Conservation (phyloP, 176 grass and related monocot genomes). For the Musa schizocarpa region DNA sequence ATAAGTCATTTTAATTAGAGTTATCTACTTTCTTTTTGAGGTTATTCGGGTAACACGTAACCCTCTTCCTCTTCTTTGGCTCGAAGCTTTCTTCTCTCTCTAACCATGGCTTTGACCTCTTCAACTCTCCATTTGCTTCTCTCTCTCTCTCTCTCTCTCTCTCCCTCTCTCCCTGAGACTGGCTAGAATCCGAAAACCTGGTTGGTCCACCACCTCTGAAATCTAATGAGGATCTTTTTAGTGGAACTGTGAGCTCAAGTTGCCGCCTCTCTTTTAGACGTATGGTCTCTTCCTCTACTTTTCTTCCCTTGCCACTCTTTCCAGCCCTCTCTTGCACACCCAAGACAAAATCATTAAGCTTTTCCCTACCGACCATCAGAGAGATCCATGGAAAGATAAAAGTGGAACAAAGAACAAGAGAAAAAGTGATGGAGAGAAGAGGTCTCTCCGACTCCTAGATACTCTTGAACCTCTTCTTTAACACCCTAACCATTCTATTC, state of each 20-base stretch:
- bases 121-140: not conserved
- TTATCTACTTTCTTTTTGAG: not conserved
- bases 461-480: slow-evolving; percentile 6
- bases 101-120: not conserved
- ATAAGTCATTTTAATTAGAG: too few species aligned
- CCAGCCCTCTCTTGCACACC: not conserved
- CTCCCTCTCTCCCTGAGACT: not conserved
- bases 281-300: not conserved
- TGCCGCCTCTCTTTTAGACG: slow-evolving; percentile 3
- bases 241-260: slow-evolving; percentile 15
- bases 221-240: slow-evolving; percentile 6
- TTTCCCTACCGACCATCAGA: not conserved
- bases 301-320: slow-evolving; percentile 1
- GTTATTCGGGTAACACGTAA: not conserved
- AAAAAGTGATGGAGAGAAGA: not conserved
- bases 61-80: not conserved
- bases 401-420: not conserved
- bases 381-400: slow-evolving; percentile 3
- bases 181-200: not conserved
- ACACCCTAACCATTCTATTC: slow-evolving; percentile 15
- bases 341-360: not conserved
- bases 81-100: too few species aligned
- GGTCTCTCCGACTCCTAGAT: not conserved
- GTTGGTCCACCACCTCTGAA: not conserved
- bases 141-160: not conserved